Base-by-base conservation (phyloP, 345 rosid genomes). In the Syzygium grande region DNA sequence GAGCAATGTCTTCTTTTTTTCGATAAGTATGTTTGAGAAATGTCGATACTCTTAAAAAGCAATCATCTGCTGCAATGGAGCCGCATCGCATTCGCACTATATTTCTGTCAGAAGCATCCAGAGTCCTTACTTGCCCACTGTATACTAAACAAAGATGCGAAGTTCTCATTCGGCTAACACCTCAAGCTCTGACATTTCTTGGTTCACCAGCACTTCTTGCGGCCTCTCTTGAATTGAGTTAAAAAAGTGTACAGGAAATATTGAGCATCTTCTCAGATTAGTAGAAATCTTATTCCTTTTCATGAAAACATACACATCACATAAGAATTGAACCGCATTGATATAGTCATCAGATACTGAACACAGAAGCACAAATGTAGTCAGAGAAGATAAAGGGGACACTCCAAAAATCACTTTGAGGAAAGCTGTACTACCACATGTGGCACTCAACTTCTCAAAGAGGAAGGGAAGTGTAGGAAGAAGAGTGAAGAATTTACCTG, bases 401-500 rank as follows among this genome's bases (percentile, higher is more conserved):
- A 19, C 83, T 73, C 83, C 49, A 38, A 0, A 0, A 9, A 38
- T 73, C 49, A 9, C 27, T 73, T 73, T 19, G 49, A 38, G 49
- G 38, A 38, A 73, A 73, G 83, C 27, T 38, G 80, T 7, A 73
- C 49, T 11, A 22, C 49, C 49, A 38, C 27, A 19, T 34, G 23
- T 21, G 83, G 83, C 83, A 38, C 83, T 73, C 83, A 5, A 73
- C 21, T 38, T 21, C 21, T 41, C 83, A 38, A 19, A 84, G 15
- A 52, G 27, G 55, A 52, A 34, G 46, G 61, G 86, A 84, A 30
- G 59, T 84, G 63, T 43, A 51, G 30, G 19, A 25, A 73, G 12
- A 34, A 68, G 51, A 51, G 16, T 51, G 41, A 19, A 65, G 34
- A 59, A 22, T 29, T 51, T 88, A 93, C 94, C 94, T 52, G 93